These are phyloP conservation scores for Sechiopsis laciniata DNA, from an alignment of 306 rosid species.

Conservation along the genomic window DNA sequence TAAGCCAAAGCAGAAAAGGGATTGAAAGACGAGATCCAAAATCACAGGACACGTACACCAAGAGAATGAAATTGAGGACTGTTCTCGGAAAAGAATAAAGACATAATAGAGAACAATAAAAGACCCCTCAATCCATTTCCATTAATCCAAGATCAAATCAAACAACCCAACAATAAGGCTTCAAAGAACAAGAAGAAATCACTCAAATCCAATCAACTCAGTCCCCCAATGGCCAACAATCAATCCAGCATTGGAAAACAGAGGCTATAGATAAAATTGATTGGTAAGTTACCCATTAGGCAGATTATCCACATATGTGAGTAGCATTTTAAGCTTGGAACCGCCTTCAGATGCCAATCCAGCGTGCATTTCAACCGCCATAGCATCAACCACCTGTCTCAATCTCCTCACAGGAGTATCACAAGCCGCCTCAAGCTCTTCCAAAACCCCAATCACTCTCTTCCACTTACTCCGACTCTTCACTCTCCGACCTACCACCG, in stretches of 20 bases:
- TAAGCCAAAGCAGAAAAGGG: not conserved
- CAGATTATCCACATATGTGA: conserved; percentile 75
- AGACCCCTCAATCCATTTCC: not conserved
- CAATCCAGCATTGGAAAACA: not conserved
- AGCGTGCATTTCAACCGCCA: conserved; percentile 99
- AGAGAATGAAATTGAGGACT: not conserved
- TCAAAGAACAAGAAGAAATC: not conserved
- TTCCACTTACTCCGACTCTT: conserved; percentile 69
- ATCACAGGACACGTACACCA: not conserved
- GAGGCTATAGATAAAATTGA: not conserved
- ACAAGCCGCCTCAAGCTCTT: conserved; percentile 64
- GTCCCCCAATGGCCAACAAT: not conserved
- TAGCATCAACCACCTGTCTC: conserved; percentile 82
- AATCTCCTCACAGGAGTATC: conserved; percentile 60
- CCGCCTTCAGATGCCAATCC: conserved; percentile 96
- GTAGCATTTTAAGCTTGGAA: conserved; percentile 94
- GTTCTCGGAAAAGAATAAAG: not conserved
- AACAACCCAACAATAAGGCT: not conserved
- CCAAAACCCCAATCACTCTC: conserved; percentile 54
- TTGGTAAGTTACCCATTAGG: conserved; percentile 69
- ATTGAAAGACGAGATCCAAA: not conserved
- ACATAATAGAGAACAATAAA: no score
- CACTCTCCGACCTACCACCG: conserved; percentile 62
- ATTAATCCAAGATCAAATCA: not conserved
- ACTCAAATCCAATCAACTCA: not conserved